These are phyloP conservation scores for Aspergillus taichungensis DNA, from an alignment of 495 filamentous ascomycete genomes.

Conservation along the genomic window DNA sequence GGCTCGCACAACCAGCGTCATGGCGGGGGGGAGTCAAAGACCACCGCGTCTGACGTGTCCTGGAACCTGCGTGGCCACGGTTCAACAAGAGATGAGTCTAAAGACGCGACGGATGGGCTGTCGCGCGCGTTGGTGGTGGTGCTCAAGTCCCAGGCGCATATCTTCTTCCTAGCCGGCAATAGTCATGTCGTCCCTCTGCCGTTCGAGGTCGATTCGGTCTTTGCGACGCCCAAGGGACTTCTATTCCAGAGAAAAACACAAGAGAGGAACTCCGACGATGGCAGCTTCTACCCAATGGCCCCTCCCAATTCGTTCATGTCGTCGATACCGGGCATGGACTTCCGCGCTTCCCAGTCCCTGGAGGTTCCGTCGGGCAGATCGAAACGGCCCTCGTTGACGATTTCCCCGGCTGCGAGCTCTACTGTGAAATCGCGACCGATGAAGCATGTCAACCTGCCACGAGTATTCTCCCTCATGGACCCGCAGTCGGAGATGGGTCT, in stretches of 20 bases:
- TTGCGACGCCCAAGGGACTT: slow-evolving; percentile 71
- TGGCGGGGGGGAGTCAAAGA: slow-evolving; percentile 7
- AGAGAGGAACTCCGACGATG: slow-evolving; percentile 17
- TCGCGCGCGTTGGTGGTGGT: slow-evolving; percentile 78
- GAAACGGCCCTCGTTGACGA: slow-evolving; percentile 25
- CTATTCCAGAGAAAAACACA: slow-evolving; percentile 70
- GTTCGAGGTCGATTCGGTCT: slow-evolving; percentile 84
- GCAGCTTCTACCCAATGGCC: slow-evolving; percentile 23
- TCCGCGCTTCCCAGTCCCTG: slow-evolving; percentile 36
- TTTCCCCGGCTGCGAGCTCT: slow-evolving; percentile 16
- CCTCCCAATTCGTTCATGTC: slow-evolving; percentile 79
- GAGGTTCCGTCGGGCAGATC: slow-evolving; percentile 34
- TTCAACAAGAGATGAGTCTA: slow-evolving; percentile 9
- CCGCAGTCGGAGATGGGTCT: slow-evolving; percentile 80
- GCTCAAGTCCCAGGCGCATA: slow-evolving; percentile 84
- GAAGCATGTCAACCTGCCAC: slow-evolving; percentile 55
- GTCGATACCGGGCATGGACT: slow-evolving; percentile 39
- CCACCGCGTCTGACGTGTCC: slow-evolving; percentile 10
- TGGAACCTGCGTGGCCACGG: slow-evolving; percentile 17
- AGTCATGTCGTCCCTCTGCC: slow-evolving; percentile 89
- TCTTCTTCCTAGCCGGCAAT: slow-evolving; percentile 82
- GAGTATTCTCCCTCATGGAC: slow-evolving; percentile 77
- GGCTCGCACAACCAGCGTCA: slow-evolving; percentile 9
- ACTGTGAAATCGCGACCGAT: slow-evolving; percentile 18
- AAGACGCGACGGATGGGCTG: slow-evolving; percentile 11